Evolutionary conservation across 1,139 yeast genomes (phyloP).

Genomic region (Pichia sp.): DNA sequence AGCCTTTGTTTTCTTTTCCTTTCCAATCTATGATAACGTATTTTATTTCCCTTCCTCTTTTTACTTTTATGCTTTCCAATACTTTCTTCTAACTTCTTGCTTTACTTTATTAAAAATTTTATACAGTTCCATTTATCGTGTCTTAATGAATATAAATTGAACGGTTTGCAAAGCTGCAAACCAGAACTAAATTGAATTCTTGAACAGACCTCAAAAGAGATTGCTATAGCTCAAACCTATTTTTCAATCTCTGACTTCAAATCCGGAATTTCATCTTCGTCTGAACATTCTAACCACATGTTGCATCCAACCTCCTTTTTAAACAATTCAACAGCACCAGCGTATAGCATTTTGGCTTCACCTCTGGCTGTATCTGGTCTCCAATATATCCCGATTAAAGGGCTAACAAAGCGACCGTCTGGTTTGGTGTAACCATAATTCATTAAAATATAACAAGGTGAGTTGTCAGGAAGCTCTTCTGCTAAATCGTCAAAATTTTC

Average conservation of each 20-base stretch:
- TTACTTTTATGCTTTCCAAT: not conserved
- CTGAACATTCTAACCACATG: constrained; percentile 50
- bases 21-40: not conserved
- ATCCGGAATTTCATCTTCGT: constrained; percentile 59
- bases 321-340: constrained; percentile 80
- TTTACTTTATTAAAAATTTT: not conserved
- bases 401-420: constrained; percentile 73
- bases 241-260: constrained; percentile 34
- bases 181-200: not conserved
- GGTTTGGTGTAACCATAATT: constrained; percentile 65
- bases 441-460: constrained; percentile 69
- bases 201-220: not conserved
- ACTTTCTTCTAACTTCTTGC: not conserved
- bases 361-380: constrained; percentile 80
- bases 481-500: constrained; percentile 63
- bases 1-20: not conserved
- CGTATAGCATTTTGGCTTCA: constrained; percentile 78
- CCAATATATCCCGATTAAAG: constrained; percentile 78
- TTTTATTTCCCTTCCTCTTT: not conserved
- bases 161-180: not conserved
- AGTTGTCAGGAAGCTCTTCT: constrained; percentile 78
- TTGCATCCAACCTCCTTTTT: constrained; percentile 71
- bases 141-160: not conserved
- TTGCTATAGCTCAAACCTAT: not conserved
- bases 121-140: not conserved